phyloP scores from a whole-genome alignment of 257 asterid genomes.

The Sherardia arvensis region DNA sequence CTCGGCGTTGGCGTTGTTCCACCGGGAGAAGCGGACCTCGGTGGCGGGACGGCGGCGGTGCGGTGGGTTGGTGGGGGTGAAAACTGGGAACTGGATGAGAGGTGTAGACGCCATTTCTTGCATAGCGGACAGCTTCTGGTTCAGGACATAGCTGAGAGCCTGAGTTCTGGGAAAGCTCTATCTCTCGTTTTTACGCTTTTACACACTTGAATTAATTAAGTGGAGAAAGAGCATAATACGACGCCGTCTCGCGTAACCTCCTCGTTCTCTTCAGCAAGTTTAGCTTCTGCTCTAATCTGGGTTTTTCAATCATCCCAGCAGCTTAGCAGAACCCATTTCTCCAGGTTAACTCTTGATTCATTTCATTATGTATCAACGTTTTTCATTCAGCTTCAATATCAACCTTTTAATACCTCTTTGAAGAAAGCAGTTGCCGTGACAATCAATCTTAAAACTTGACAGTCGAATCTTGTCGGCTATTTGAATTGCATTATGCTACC shows the following conservation, averaged over 20 bases:
- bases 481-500: background rate
- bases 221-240: background rate
- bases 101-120: conserved; percentile 34
- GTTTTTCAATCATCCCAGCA: background rate
- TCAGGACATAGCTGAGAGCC: background rate
- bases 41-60: conserved; percentile 46
- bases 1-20: conserved; percentile 98
- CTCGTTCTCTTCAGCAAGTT: no score
- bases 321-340: background rate
- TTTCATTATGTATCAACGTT: background rate
- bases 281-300: background rate
- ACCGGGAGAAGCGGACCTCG: conserved; percentile 78
- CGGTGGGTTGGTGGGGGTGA: conserved; percentile 38
- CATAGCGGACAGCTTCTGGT: background rate
- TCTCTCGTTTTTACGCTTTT: background rate
- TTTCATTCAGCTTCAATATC: background rate
- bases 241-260: no score
- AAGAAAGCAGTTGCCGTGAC: background rate
- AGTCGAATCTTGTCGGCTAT: background rate
- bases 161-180: background rate
- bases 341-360: background rate
- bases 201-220: no score
- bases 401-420: background rate
- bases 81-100: conserved; percentile 53
- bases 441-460: background rate